Percentiles rank a stretch among this genome's conserved stretches.
Evolutionary conservation across 257 asterid genomes (phyloP).

Genomic region (Avicennia marina): DNA sequence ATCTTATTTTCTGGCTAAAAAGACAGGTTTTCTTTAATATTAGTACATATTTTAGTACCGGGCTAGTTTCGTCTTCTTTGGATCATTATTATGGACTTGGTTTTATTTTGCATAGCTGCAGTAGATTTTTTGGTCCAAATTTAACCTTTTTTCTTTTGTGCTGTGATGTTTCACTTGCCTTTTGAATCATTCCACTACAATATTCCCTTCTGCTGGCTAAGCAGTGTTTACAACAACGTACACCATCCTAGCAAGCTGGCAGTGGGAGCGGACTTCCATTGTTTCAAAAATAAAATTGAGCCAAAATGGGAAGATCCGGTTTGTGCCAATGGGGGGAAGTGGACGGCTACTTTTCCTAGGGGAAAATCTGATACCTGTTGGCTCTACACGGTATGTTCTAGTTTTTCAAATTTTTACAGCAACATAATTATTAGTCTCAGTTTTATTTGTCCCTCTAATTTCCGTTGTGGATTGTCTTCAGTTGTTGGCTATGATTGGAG

Average conservation of each 20-base stretch:
- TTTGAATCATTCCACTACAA: not conserved
- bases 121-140: not conserved
- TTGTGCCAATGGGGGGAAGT: constrained; percentile 92
- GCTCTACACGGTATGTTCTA: constrained; percentile 70
- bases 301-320: constrained; percentile 98
- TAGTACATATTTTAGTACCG: not conserved
- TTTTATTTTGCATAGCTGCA: not conserved
- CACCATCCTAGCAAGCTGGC: constrained; percentile 83
- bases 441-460: not conserved
- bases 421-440: not conserved
- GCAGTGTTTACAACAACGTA: constrained; percentile 77
- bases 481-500: constrained; percentile 97
- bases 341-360: constrained; percentile 58
- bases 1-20: not conserved
- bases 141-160: not conserved
- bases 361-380: constrained; percentile 75
- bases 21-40: not conserved
- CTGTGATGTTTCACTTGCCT: not conserved
- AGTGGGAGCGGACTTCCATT: constrained; percentile 66
- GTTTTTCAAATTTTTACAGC: not conserved
- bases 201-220: constrained; percentile 14
- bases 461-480: constrained; percentile 23
- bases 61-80: no score
- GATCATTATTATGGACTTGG: not conserved
- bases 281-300: constrained; percentile 79